Base-by-base conservation (phyloP, 2,329 filamentous ascomycete genomes). In the Ceratocystis diversiconidia region DNA sequence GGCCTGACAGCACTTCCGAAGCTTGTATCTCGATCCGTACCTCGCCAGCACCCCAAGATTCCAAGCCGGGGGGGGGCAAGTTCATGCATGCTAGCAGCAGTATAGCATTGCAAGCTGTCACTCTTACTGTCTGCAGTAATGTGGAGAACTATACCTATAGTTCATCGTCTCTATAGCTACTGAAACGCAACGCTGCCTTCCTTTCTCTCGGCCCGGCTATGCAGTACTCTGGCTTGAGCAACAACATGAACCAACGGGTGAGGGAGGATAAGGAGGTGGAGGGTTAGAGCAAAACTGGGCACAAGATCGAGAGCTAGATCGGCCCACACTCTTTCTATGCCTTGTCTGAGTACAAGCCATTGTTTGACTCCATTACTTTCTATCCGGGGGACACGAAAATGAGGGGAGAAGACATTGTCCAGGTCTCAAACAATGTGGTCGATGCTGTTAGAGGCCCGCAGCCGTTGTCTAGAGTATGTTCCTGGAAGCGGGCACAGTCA, bases 241-340 rank as follows among this genome's bases (percentile, higher is more conserved):
- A 57, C 52, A 25, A 30, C 52, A 25, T 57, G 52, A 57, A 30
- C 30, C 52, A 57, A 28, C 52, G 12, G 25, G 6, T n/a, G 22
- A 17, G 25, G 25, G 28, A 28, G 30, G 52, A 30, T 10, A 17
- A 57, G 17, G 22, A 22, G 17, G 46, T 8, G 15, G 28, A 25
- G 52, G 6, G 52, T 12, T 25, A 30, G 52, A 32, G 22, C 12
- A 25, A 25, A 25, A 57, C 22, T 30, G 17, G 52, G 28, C 22
- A 57, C 52, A 57, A 30, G 52, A 57, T 57, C 52, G 52, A 32
- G 52, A 57, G 15, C 52, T 15, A 57, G 25, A 57, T 57, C 52
- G 22, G 52, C 52, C 52, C 52, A 57, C 48, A 50, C 22, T 32
- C 52, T 57, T 3, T 15, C 22, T 19, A 32, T 28, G 1, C 4